Percentiles rank a stretch among this genome's conserved stretches.
Evolutionary conservation across 2,329 filamentous ascomycete genomes (phyloP).

Genomic region (Cercospora beticola): DNA sequence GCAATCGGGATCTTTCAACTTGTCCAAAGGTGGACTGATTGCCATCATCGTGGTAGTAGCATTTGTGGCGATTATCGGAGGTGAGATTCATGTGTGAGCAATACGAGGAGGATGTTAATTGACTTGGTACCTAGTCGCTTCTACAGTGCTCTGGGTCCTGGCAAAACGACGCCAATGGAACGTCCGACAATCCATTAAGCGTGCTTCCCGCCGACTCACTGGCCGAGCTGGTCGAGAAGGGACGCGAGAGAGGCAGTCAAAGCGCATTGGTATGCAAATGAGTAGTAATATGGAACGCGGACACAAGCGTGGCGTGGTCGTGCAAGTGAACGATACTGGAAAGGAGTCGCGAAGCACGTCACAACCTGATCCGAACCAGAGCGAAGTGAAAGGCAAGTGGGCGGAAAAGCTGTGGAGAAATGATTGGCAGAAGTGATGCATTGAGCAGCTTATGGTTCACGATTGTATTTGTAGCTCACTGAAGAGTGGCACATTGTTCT

Average conservation of each 20-base stretch:
- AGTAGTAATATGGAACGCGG: constrained; percentile 17
- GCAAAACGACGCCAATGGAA: constrained; percentile 86
- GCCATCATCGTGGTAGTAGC: constrained; percentile 74
- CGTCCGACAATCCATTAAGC: constrained; percentile 68
- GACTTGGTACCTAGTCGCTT: constrained; percentile 56
- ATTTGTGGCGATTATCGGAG: constrained; percentile 60
- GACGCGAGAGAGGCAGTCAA: constrained; percentile 22
- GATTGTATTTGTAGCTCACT: neutral
- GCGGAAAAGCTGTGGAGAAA: constrained; percentile 29
- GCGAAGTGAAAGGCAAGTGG: constrained; percentile 22
- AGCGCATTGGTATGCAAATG: constrained; percentile 29
- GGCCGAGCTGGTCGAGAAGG: constrained; percentile 35
- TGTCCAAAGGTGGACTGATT: constrained; percentile 69
- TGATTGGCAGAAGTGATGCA: constrained; percentile 30
- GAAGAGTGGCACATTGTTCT: neutral
- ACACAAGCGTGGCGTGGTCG: constrained; percentile 32
- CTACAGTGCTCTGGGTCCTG: constrained; percentile 69
- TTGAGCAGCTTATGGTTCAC: neutral
- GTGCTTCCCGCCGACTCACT: constrained; percentile 56
- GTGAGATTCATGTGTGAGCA: constrained; percentile 50
- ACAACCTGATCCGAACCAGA: constrained; percentile 13
- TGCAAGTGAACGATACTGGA: constrained; percentile 34
- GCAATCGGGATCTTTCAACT: constrained; percentile 55
- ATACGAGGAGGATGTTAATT: neutral
- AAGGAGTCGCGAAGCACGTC: constrained; percentile 19